Conservation (phyloP, 2,329 filamentous ascomycete species). For the Fusarium nisikadoi region DNA sequence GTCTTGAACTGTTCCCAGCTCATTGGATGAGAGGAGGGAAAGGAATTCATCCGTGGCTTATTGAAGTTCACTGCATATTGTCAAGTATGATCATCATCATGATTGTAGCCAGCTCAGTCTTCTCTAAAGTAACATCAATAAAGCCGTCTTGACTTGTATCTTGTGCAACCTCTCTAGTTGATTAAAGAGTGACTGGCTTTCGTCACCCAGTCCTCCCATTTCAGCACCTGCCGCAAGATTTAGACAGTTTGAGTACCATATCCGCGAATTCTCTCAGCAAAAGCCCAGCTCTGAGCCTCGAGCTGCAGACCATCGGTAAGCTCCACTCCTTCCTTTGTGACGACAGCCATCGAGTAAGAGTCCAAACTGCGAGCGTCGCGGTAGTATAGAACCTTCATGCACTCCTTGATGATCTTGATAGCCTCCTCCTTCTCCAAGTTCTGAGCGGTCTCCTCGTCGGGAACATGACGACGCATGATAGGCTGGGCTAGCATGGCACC, state of each 20-base stretch:
- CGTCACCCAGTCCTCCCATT: constrained; percentile 8
- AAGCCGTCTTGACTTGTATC: constrained; percentile 12
- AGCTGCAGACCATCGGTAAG: constrained; percentile 86
- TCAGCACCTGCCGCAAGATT: not conserved
- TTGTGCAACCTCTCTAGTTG: constrained; percentile 5
- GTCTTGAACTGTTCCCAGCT: not conserved
- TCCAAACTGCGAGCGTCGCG: constrained; percentile 93
- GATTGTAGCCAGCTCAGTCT: not conserved
- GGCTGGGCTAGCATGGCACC: constrained; percentile 93
- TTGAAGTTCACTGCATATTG: not conserved
- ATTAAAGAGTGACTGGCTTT: constrained; percentile 17
- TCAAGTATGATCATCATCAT: constrained; percentile 2
- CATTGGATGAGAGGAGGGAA: not conserved
- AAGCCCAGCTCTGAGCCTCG: constrained; percentile 97
- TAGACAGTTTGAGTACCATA: constrained; percentile 87
- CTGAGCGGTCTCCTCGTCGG: constrained; percentile 82
- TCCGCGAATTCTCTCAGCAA: constrained; percentile 92
- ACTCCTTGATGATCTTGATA: constrained; percentile 84
- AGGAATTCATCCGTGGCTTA: not conserved
- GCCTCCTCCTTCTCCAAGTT: constrained; percentile 81
- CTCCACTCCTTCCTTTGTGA: constrained; percentile 90
- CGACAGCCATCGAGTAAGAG: constrained; percentile 88
- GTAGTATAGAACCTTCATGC: constrained; percentile 99
- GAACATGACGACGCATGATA: constrained; percentile 84
- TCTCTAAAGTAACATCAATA: constrained; percentile 7